Evolutionary conservation across 2,329 filamentous ascomycete genomes (phyloP).

Genomic region (Raffaelea arxii): DNA sequence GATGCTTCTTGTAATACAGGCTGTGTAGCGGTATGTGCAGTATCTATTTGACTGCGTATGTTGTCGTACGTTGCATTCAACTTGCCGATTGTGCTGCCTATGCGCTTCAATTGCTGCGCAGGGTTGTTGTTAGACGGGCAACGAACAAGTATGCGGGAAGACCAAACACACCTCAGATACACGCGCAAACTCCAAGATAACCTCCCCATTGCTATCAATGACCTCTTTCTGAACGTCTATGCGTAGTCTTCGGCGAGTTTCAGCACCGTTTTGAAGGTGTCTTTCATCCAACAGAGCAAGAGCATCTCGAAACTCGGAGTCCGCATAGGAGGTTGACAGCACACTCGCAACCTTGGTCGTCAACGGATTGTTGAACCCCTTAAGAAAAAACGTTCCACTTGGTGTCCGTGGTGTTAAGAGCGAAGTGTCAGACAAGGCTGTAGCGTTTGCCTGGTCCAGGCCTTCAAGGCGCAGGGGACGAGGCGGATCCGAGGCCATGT

Average conservation of each 20-base stretch:
- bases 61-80: conserved; percentile 72
- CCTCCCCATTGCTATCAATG: conserved; percentile 82
- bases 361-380: conserved; percentile 50
- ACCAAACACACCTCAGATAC: conserved; percentile 64
- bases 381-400: conserved; percentile 19
- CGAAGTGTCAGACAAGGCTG: conserved; percentile 4
- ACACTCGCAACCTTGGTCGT: conserved; percentile 76
- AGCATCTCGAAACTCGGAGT: conserved; percentile 82
- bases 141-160: background rate
- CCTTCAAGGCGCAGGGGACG: background rate
- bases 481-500: conserved; percentile 9
- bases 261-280: conserved; percentile 61
- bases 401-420: conserved; percentile 22
- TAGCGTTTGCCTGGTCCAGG: background rate
- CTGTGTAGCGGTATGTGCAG: conserved; percentile 65
- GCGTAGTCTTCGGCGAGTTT: conserved; percentile 68
- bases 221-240: conserved; percentile 85
- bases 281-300: conserved; percentile 68
- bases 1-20: conserved; percentile 71
- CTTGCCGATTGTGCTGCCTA: conserved; percentile 66
- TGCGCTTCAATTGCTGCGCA: conserved; percentile 72
- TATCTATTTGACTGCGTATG: conserved; percentile 67
- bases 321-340: conserved; percentile 84
- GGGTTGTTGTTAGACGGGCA: no score
- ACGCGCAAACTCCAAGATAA: conserved; percentile 78